Percentiles rank a stretch among this genome's conserved stretches.
Evolutionary conservation across 345 rosid species (phyloP).

Genomic region (Xanthoceras sorbifolium): DNA sequence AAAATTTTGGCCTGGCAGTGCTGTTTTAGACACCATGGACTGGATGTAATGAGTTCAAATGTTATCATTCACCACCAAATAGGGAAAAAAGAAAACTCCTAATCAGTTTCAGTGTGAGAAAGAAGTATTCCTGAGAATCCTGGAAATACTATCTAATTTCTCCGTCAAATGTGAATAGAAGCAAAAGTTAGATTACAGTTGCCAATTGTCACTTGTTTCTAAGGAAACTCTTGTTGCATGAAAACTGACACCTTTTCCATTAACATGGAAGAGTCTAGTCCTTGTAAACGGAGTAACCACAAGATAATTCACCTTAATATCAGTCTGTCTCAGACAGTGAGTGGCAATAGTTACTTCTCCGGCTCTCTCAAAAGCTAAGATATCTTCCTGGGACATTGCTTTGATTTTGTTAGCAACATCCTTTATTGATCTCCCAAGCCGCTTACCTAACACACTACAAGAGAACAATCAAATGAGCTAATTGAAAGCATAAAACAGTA

Average conservation of each 20-base stretch:
- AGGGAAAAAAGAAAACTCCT: neutral
- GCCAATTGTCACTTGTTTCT: neutral
- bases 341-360: slow-evolving; percentile 78
- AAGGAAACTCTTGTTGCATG: neutral
- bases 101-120: neutral
- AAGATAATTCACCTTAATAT: slow-evolving; percentile 68
- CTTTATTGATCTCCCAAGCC: slow-evolving; percentile 95
- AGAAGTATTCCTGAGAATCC: neutral
- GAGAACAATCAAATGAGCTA: slow-evolving; percentile 24
- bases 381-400: slow-evolving; percentile 79
- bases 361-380: slow-evolving; percentile 71
- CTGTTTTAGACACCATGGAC: neutral
- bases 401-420: slow-evolving; percentile 81
- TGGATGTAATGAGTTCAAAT: neutral
- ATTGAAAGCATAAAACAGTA: slow-evolving; percentile 17
- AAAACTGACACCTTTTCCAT: neutral
- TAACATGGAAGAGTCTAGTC: neutral
- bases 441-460: slow-evolving; percentile 77
- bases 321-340: slow-evolving; percentile 64
- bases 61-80: neutral
- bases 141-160: slow-evolving; percentile 8
- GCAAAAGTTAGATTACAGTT: neutral
- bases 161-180: neutral
- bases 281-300: neutral
- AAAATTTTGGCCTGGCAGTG: neutral